phyloP scores from a whole-genome alignment of 495 filamentous ascomycete species.

The Extremus antarcticus region DNA sequence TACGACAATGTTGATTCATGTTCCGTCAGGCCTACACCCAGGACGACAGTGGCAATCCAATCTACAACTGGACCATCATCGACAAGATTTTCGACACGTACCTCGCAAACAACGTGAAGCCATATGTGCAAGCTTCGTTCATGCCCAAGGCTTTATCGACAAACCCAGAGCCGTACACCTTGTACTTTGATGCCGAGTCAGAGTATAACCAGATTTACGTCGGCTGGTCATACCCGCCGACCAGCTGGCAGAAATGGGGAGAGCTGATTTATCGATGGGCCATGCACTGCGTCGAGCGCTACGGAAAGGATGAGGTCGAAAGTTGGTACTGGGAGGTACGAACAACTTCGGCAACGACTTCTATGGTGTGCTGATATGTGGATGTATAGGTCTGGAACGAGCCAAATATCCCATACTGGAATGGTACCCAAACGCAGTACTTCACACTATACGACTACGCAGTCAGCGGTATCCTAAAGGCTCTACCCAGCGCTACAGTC shows the following conservation, averaged over 20 bases:
- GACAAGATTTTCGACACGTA: slow-evolving; percentile 19
- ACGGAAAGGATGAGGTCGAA: slow-evolving; percentile 8
- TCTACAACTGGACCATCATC: slow-evolving; percentile 21
- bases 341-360: background rate
- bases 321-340: slow-evolving; percentile 20
- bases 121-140: slow-evolving; percentile 15
- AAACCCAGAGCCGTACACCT: slow-evolving; percentile 16
- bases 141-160: slow-evolving; percentile 13
- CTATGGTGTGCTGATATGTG: background rate
- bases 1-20: background rate
- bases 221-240: slow-evolving; percentile 14
- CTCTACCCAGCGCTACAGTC: slow-evolving; percentile 14
- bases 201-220: slow-evolving; percentile 15
- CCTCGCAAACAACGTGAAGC: slow-evolving; percentile 12
- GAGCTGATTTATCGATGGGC: slow-evolving; percentile 19
- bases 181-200: slow-evolving; percentile 9
- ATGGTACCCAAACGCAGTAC: slow-evolving; percentile 14
- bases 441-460: slow-evolving; percentile 18
- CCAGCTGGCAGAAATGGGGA: slow-evolving; percentile 13
- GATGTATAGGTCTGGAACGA: slow-evolving; percentile 5
- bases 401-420: slow-evolving; percentile 19
- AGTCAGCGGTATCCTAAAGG: slow-evolving; percentile 8
- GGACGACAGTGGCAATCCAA: slow-evolving; percentile 8
- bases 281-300: slow-evolving; percentile 10
- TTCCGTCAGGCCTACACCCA: slow-evolving; percentile 15